Evolutionary conservation across 441 rosid species (phyloP).

Genomic region (Jatropha multifida): DNA sequence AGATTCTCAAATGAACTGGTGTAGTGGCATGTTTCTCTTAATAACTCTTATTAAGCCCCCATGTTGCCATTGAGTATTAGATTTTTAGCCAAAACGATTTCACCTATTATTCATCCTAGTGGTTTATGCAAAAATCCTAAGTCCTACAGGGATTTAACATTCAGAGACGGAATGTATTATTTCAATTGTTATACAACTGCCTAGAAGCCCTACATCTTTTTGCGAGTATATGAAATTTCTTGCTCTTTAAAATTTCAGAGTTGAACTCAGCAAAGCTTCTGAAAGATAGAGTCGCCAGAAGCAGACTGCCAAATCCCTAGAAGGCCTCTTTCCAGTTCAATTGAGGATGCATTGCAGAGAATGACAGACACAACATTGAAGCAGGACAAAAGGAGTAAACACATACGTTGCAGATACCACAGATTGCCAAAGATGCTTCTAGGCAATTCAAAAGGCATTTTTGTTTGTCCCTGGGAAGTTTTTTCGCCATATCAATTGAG

Average conservation of each 20-base stretch:
- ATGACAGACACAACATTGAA: background rate
- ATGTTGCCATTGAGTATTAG: background rate
- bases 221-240: background rate
- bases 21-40: background rate
- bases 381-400: slow-evolving; percentile 3
- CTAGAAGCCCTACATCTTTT: background rate
- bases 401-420: slow-evolving; percentile 87
- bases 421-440: slow-evolving; percentile 76
- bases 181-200: background rate
- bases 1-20: background rate
- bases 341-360: too few relatives aligned
- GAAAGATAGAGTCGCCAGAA: background rate
- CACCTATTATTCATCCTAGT: background rate
- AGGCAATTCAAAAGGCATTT: slow-evolving; percentile 46
- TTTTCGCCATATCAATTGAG: slow-evolving; percentile 59
- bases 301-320: background rate
- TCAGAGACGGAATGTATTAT: background rate
- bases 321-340: background rate
- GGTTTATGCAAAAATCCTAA: background rate
- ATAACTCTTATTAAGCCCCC: background rate
- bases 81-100: background rate
- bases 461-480: slow-evolving; percentile 49
- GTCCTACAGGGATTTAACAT: background rate
- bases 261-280: background rate
- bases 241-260: background rate